Base-by-base conservation (phyloP, 2,329 filamentous ascomycete genomes). In the Cladosporium cucumerinum region DNA sequence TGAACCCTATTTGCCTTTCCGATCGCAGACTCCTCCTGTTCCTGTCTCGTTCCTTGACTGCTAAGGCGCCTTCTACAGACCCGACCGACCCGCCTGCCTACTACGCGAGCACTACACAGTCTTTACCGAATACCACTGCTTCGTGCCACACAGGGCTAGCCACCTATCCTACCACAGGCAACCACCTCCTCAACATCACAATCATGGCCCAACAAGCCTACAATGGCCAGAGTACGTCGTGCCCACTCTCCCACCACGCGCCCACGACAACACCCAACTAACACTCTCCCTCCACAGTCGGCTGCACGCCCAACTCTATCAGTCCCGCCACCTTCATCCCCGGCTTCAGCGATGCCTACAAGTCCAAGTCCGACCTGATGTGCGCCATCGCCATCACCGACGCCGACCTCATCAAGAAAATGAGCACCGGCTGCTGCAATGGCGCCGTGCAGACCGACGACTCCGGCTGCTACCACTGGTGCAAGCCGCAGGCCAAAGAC, bases 401-500 rank as follows among this genome's bases (percentile, higher is more conserved):
- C 32, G n/a, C 49, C 21, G 48, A 39, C 23, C 30, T 55, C 2
- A 46, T 62, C 21, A 36, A 54, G 16, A 62, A 62, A 36, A 26
- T 62, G 60, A 46, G 30, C 21, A 30, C 36, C 32, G 48, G 34
- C 23, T 62, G 60, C 60, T 62, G 60, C 60, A 55, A 54, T n/a
- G 60, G 49, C 23, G 34, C 32, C 21, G 34, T 62, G 18, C 32
- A 55, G 32, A 54, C 28, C 49, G 60, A 55, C 32, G 48, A 55
- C 49, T 52, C 60, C 11, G 60, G 60, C 49, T 62, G 60, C 60
- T 55, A 55, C 49, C 60, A 62, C 49, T 62, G 49, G 49, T 62
- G 60, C 60, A 36, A 62, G 34, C 60, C 60, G 8, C 14, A 54
- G 7, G 49, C 34, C 49, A 55, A 55, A 34, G 49, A 55, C 25